Percentiles rank a stretch among this genome's conserved stretches.
Conservation (phyloP, 331 rosid species). For the Erythrophleum ivorense region DNA sequence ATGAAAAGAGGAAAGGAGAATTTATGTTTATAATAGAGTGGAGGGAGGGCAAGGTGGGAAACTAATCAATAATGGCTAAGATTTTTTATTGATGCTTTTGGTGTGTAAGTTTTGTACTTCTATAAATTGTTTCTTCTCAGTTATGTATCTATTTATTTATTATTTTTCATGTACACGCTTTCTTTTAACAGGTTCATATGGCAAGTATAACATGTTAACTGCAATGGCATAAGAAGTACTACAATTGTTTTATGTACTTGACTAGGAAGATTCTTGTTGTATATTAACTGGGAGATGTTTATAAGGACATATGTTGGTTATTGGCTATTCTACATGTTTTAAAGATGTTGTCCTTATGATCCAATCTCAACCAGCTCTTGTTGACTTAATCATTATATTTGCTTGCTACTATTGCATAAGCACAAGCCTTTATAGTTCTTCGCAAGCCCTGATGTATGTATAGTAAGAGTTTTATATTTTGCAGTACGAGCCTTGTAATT, state of each 20-base stretch:
- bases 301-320: conserved; percentile 10
- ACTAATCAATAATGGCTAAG: no score
- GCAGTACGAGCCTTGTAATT: no score
- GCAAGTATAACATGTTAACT: conserved; percentile 91
- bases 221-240: conserved; percentile 91
- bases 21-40: no score
- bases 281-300: conserved; percentile 27
- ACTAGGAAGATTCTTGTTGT: background rate
- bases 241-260: conserved; percentile 9
- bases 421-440: no score
- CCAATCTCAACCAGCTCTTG: background rate
- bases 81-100: background rate
- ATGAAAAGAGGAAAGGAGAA: no score
- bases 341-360: background rate
- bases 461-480: no score
- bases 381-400: background rate
- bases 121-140: background rate
- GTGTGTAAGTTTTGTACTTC: conserved; percentile 19
- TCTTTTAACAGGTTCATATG: conserved; percentile 63
- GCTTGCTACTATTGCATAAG: background rate
- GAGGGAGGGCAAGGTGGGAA: no score
- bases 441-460: no score
- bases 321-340: background rate
- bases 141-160: conserved; percentile 5
- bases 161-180: conserved; percentile 37